Evolutionary conservation across 345 rosid genomes (phyloP), one percentile per base, ranked within the genome.

Genomic region (Salix viminalis): DNA sequence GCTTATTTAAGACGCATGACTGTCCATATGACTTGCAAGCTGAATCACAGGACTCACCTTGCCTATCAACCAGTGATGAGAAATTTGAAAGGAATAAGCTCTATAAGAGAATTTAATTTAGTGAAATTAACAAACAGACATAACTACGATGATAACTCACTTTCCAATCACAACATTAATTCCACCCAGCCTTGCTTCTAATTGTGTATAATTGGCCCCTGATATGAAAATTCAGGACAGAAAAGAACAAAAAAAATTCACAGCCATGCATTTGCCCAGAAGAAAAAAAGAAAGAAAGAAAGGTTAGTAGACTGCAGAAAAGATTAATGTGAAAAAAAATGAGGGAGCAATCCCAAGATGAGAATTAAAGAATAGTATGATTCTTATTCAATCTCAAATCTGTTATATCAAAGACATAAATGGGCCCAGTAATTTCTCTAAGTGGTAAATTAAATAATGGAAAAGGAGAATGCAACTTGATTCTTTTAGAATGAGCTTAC

Each of bases 1-100:
- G 96, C 85, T 93, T 95, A 82, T 91, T 93, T 79, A 85, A 86
- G 76, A 95, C 97, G 50, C 99, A 95, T 24, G 94, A 89, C 76
- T 90, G 89, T 81, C 97, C 96, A 69, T 84, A 83, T 67, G 89
- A 89, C 86, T 86, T 89, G 92, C 99, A 95, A 62, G 83, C 92
- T 36, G 86, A 83, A 80, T 93, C 96, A 71, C 97, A 95, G 65
- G 99, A 89, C 84, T 91, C 94, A 8, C 97, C 97, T 83, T 90
- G 95, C 88, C 99, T 91, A 70, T 30, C 76, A 75, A 69, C 58
- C 65, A 76, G 75, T 41, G 61, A 86, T 56, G 72, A 42, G 32
- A 74, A 9, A 75, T 81, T 71, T 71, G 81, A 64, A 65, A 32
- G 28, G 66, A 52, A 62, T 75, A 60, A 81, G n/a, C 36, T 26